Conservation (phyloP, 305 asterid species). For the Fraxinus dipetala region DNA sequence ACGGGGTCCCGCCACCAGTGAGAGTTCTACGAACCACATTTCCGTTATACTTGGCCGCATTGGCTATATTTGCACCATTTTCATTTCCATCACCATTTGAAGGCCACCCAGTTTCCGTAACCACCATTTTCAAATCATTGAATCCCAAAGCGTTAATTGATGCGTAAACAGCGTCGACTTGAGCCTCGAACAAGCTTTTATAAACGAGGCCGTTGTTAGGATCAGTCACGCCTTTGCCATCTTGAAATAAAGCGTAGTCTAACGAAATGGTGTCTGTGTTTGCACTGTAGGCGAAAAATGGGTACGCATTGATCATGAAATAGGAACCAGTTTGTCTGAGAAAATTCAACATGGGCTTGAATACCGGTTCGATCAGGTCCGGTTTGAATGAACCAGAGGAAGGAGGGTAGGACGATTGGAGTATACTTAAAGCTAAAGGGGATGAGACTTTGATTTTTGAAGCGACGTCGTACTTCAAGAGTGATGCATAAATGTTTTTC, state of each 20-base stretch:
- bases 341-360: conserved; percentile 56
- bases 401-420: conserved; percentile 58
- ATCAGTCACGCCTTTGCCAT: conserved; percentile 41
- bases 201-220: conserved; percentile 54
- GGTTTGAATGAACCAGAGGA: conserved; percentile 55
- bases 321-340: conserved; percentile 48
- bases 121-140: conserved; percentile 38
- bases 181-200: conserved; percentile 58
- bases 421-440: conserved; percentile 59
- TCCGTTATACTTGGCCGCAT: conserved; percentile 74
- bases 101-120: conserved; percentile 79
- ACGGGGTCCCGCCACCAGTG: conserved; percentile 57
- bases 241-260: conserved; percentile 52
- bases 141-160: conserved; percentile 43
- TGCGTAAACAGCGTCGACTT: conserved; percentile 61
- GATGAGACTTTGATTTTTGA: conserved; percentile 45
- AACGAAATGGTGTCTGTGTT: conserved; percentile 51
- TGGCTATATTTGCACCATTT: conserved; percentile 39
- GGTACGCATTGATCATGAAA: conserved; percentile 63
- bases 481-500: conserved; percentile 51
- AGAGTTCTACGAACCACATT: conserved; percentile 53
- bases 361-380: conserved; percentile 49
- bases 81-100: conserved; percentile 59
- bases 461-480: conserved; percentile 33
- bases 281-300: conserved; percentile 51